phyloP scores from a whole-genome alignment of 2,329 filamentous ascomycete genomes.

The Chaetothyriales sp. region DNA sequence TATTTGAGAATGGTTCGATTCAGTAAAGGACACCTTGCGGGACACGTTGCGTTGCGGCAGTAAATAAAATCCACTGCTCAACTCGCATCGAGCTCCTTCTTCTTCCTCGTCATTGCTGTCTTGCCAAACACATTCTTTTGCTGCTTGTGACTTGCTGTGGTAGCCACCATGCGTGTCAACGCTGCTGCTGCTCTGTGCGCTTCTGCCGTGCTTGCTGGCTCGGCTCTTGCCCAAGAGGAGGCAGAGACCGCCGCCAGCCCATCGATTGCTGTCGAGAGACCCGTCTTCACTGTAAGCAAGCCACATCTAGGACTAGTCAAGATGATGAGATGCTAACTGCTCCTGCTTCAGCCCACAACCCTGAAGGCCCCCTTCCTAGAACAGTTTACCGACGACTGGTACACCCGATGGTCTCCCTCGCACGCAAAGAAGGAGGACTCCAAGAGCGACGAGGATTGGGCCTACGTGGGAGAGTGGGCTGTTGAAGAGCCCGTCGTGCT shows the following conservation, averaged over 20 bases:
- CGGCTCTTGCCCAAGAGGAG: constrained; percentile 54
- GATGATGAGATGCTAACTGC: constrained; percentile 1
- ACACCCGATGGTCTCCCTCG: constrained; percentile 81
- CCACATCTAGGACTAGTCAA: constrained; percentile 1
- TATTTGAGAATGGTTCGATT: background rate
- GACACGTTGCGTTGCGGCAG: background rate
- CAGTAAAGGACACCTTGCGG: constrained; percentile 16
- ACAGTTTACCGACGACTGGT: constrained; percentile 96
- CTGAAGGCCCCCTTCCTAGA: constrained; percentile 92
- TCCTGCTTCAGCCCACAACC: constrained; percentile 53
- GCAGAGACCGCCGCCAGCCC: constrained; percentile 31
- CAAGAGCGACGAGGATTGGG: constrained; percentile 76
- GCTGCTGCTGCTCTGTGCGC: constrained; percentile 54
- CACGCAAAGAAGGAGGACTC: constrained; percentile 92
- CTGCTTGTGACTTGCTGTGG: constrained; percentile 10
- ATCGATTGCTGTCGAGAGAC: constrained; percentile 47
- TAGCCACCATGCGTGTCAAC: constrained; percentile 64
- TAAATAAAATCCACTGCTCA: constrained; percentile 6
- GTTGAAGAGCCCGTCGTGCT: constrained; percentile 85
- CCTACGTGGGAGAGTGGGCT: constrained; percentile 89
- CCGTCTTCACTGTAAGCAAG: constrained; percentile 70
- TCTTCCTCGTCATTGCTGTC: constrained; percentile 9
- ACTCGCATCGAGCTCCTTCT: constrained; percentile 5
- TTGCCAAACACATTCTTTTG: constrained; percentile 12
- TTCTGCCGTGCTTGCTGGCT: constrained; percentile 50